Conservation (phyloP, 2,329 filamentous ascomycete species). For the Fusarium coffeatum region DNA sequence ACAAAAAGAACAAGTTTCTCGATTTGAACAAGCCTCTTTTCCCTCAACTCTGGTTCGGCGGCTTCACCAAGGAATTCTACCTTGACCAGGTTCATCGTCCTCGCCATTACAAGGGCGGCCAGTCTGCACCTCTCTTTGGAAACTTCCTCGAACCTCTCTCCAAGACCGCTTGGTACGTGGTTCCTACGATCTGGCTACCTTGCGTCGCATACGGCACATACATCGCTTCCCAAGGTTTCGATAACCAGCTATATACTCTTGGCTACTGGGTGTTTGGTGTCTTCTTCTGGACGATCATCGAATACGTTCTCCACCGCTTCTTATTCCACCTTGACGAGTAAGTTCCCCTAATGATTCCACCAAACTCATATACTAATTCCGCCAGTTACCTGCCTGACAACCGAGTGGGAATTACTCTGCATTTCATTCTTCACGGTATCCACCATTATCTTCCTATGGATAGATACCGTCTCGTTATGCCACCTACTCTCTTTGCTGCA, state of each 20-base stretch:
- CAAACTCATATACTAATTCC: constrained; percentile 46
- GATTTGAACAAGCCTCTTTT: constrained; percentile 88
- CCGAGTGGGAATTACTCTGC: constrained; percentile 82
- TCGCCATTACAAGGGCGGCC: constrained; percentile 93
- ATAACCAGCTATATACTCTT: constrained; percentile 58
- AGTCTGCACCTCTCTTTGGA: constrained; percentile 92
- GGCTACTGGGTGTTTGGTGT: constrained; percentile 78
- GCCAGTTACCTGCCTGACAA: constrained; percentile 89
- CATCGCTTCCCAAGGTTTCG: constrained; percentile 71
- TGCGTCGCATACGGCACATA: constrained; percentile 78
- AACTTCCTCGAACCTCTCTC: constrained; percentile 99
- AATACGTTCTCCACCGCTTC: constrained; percentile 89
- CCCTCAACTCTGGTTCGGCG: constrained; percentile 86
- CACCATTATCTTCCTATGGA: constrained; percentile 99
- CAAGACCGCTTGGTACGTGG: constrained; percentile 93
- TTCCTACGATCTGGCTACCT: constrained; percentile 89
- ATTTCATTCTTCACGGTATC: constrained; percentile 95
- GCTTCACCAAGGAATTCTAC: constrained; percentile 96
- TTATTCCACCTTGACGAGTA: constrained; percentile 95
- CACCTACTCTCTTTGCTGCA: constrained; percentile 84
- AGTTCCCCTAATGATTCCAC: constrained; percentile 49
- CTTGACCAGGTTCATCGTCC: constrained; percentile 95
- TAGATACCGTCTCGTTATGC: constrained; percentile 96
- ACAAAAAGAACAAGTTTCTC: constrained; percentile 91
- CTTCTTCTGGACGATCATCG: constrained; percentile 86